Evolutionary conservation across 2,329 filamentous ascomycete species (phyloP), one percentile per base, ranked within the genome.

Genomic region (Diaporthe helianthi): DNA sequence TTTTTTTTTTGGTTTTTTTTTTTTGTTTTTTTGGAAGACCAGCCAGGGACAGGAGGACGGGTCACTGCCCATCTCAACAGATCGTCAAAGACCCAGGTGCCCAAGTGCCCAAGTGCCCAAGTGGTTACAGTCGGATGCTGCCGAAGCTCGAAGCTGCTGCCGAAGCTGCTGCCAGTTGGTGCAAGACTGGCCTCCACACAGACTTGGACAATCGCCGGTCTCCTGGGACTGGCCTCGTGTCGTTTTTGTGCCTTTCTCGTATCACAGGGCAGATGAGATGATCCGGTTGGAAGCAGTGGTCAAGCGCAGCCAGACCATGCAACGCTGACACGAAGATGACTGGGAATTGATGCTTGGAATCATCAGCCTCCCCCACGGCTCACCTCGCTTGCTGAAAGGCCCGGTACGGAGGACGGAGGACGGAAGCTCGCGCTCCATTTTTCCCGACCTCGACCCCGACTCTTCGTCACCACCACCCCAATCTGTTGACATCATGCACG

Each of bases 351-450:
- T 29, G 4, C 26, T 46, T 46, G 13, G 2, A 47, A 17, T 31
- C 3, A 10, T 33, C 22, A 38, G 36, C 13, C 33, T 12, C 33
- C 13, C 10, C 10, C 24, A 33, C 6, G 12, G 12, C 24, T 13
- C 12, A 24, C 58, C 41, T 47, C 58, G 44, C 29, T 49, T 15
- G 26, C 41, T 17, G 15, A 52, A n/a, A n/a, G n/a, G n/a, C n/a
- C n/a, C n/a, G 36, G 41, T 38, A 6, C 29, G 38, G 47, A 41
- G 38, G 24, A 24, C 22, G 38, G 51, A 46, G 13, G 52, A 29
- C 52, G 52, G 65, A 58, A 10, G 52, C 51, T 67, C 52, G 65
- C 33, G 52, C 41, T 67, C 41, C 64, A 66, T n/a, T 66, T 58
- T 55, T 55, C 24, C 65, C 52, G 65, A 58, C 52, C 7, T 58